These are phyloP conservation scores for Diaporthe sp. DNA, from an alignment of 2,329 filamentous ascomycete genomes.

Conservation along the genomic window DNA sequence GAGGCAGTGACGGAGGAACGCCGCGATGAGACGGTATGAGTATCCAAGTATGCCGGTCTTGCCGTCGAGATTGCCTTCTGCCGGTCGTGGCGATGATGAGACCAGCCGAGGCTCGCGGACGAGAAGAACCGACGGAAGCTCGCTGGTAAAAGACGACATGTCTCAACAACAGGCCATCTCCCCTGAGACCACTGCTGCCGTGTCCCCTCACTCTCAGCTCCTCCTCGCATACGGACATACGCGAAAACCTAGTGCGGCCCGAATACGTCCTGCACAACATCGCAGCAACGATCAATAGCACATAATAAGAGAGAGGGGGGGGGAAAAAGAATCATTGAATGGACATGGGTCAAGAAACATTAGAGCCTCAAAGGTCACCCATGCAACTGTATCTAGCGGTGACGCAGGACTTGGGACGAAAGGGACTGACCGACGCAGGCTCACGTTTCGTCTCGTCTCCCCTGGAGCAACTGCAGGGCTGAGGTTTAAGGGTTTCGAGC, in stretches of 20 bases:
- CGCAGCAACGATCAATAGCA: neutral
- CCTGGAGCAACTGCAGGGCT: conserved; percentile 1
- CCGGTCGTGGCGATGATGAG: neutral
- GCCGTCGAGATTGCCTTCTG: neutral
- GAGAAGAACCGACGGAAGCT: neutral
- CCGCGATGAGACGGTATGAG: conserved; percentile 13
- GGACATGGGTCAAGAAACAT: neutral
- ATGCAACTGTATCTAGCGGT: neutral
- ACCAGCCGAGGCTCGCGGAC: neutral
- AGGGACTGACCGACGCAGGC: conserved; percentile 25
- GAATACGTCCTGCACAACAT: neutral
- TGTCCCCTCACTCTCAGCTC: neutral
- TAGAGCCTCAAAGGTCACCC: neutral
- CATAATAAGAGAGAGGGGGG: neutral
- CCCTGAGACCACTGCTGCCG: neutral
- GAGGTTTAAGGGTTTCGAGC: neutral
- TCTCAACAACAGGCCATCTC: conserved; percentile 7
- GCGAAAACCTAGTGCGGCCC: neutral
- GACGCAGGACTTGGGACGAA: conserved; percentile 17
- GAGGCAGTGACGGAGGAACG: neutral
- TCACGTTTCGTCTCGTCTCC: conserved; percentile 18
- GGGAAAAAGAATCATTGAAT: neutral
- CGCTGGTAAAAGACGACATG: neutral
- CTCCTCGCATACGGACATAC: neutral
- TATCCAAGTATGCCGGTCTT: conserved; percentile 11